A percentile compares a stretch with the other conserved stretches of the same genome.
These are phyloP conservation scores for Pseudocercospora vitis DNA, from an alignment of 2,329 filamentous ascomycete genomes.

Conservation along the genomic window DNA sequence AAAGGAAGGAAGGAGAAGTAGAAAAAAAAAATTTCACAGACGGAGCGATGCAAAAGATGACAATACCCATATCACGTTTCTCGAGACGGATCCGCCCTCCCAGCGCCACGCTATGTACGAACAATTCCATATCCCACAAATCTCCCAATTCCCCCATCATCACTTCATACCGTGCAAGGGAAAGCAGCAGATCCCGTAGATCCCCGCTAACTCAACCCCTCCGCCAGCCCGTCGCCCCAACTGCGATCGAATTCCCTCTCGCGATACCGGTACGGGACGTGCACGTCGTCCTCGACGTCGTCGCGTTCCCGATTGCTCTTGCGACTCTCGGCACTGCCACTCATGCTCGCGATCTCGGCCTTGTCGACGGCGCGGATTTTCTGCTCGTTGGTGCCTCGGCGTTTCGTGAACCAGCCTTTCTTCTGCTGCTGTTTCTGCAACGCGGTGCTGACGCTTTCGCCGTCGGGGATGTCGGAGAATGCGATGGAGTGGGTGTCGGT, in stretches of 20 bases:
- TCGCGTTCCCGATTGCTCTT: slow-evolving; percentile 36
- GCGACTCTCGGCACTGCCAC: slow-evolving; percentile 27
- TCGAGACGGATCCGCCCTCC: too few relatives aligned
- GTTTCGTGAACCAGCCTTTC: slow-evolving; percentile 34
- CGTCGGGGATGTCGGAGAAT: slow-evolving; percentile 19
- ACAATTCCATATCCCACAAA: neutral
- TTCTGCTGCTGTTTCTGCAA: slow-evolving; percentile 30
- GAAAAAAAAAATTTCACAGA: too few relatives aligned
- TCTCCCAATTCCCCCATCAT: neutral
- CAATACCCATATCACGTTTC: too few relatives aligned
- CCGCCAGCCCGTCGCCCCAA: slow-evolving; percentile 78
- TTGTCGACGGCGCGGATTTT: slow-evolving; percentile 23
- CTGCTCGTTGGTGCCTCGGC: slow-evolving; percentile 22
- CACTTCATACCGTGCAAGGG: neutral
- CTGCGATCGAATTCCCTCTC: slow-evolving; percentile 66
- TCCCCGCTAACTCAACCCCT: slow-evolving; percentile 68
- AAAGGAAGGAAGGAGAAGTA: too few relatives aligned
- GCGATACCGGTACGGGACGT: slow-evolving; percentile 51
- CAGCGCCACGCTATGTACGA: slow-evolving; percentile 12
- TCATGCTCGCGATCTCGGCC: slow-evolving; percentile 27
- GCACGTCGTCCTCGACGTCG: slow-evolving; percentile 46
- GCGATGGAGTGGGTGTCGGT: slow-evolving; percentile 18
- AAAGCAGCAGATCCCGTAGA: neutral
- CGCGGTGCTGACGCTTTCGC: slow-evolving; percentile 22
- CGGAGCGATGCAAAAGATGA: too few relatives aligned